Percentiles rank a stretch among this genome's conserved stretches.
Evolutionary conservation across 768 basidiomycete genomes (phyloP).

Genomic region (Lenzites betulinus): DNA sequence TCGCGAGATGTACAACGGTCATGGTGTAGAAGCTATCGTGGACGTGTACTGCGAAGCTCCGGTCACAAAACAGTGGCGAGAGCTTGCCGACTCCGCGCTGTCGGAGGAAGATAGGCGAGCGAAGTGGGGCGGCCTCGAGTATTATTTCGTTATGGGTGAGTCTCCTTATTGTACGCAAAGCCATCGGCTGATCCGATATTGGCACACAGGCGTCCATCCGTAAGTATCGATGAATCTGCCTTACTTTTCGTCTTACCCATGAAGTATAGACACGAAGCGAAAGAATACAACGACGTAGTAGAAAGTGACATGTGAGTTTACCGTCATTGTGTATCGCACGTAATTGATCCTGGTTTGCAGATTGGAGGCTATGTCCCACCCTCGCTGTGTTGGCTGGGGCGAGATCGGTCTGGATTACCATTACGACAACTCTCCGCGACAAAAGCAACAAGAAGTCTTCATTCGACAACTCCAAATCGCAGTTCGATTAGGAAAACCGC

Average conservation of each 20-base stretch:
- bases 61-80: slow-evolving; percentile 59
- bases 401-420: slow-evolving; percentile 90
- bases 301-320: slow-evolving; percentile 67
- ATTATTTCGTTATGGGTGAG: slow-evolving; percentile 83
- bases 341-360: slow-evolving; percentile 35
- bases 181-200: slow-evolving; percentile 1
- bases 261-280: slow-evolving; percentile 64
- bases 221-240: slow-evolving; percentile 36
- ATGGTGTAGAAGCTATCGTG: slow-evolving; percentile 65
- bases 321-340: background rate
- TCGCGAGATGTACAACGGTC: slow-evolving; percentile 56
- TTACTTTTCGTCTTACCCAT: background rate
- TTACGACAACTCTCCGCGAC: slow-evolving; percentile 75
- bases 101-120: slow-evolving; percentile 45
- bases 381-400: slow-evolving; percentile 85
- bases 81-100: slow-evolving; percentile 72
- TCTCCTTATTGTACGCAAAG: background rate
- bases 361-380: slow-evolving; percentile 74
- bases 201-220: slow-evolving; percentile 68
- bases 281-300: slow-evolving; percentile 62
- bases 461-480: slow-evolving; percentile 68
- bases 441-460: slow-evolving; percentile 67
- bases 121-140: slow-evolving; percentile 70
- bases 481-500: slow-evolving; percentile 67
- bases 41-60: slow-evolving; percentile 93